Evolutionary conservation across 768 basidiomycete species (phyloP), one percentile per base, ranked within the genome.

Genomic region (Mycena polygramma): DNA sequence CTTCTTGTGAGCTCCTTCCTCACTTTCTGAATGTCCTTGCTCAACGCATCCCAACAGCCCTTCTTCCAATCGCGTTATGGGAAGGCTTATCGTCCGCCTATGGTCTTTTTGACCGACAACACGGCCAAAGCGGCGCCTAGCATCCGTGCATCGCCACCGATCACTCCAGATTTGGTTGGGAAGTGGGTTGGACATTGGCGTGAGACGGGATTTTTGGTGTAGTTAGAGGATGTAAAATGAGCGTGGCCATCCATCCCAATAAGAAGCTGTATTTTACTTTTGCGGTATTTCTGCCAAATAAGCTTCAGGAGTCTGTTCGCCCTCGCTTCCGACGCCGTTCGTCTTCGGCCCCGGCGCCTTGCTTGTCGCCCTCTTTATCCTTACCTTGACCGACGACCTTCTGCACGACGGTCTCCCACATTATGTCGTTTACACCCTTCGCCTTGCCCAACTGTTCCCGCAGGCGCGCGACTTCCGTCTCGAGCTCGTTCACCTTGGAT

Each of bases 391-490:
- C 77, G 4, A 92, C 81, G 17, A 91, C 80, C 53, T 82, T 87
- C 72, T 92, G 90, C 36, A 97, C 92, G 1, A 96, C 88, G 3
- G 87, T 89, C 73, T 94, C 92, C 97, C 97, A 98, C 92, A 98
- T 97, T 61, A 88, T 86, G 76, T 98, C 95, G 75, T 98, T 98
- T 68, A 98, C 86, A n/a, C 92, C 89, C 76, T 96, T 95, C 7
- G 97, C 97, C 77, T 90, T 91, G 35, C 89, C 89, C 8, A 98
- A 83, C 70, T 95, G 91, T 54, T 89, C 87, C 54, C 85, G 88
- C 66, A 97, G 79, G 30, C 79, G 81, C 58, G 84, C 84, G 10
- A 96, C 86, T 79, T 98, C 95, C 4, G 82, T 80, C 79, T 96
- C 92, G 1, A 97, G 88, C 74, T 91, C 89, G 19, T 85, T 76